Evolutionary conservation across 2,329 filamentous ascomycete species (phyloP).

Genomic region (Epichloe gansuensis): DNA sequence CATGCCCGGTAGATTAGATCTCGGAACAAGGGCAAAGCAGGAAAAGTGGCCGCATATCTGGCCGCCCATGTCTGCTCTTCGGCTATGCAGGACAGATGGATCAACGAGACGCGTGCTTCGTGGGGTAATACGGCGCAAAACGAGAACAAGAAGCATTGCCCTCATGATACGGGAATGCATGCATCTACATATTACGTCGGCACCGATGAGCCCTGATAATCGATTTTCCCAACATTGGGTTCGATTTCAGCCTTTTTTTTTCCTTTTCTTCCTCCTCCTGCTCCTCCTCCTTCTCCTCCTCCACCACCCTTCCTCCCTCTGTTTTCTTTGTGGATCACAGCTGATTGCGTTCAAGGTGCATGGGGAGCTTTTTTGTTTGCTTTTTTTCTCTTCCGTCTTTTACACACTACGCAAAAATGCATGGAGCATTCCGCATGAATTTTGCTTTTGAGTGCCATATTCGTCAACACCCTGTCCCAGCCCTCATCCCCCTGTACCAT

Average conservation of each 20-base stretch:
- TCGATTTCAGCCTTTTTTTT: too few species aligned
- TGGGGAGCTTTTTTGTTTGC: too few species aligned
- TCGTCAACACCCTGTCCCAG: not conserved
- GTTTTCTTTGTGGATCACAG: too few species aligned
- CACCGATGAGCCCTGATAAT: too few species aligned
- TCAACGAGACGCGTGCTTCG: not conserved
- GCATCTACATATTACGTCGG: not conserved
- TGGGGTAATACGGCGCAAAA: not conserved
- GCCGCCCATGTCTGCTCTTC: slow-evolving; percentile 1
- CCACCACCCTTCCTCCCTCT: too few species aligned
- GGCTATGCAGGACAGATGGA: slow-evolving; percentile 2
- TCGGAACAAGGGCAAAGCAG: not conserved
- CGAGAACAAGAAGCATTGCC: not conserved
- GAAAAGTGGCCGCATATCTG: not conserved
- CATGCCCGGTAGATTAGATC: not conserved
- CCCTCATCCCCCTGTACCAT: slow-evolving; percentile 6
- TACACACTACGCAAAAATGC: too few species aligned
- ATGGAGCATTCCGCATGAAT: not conserved
- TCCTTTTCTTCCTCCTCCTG: too few species aligned
- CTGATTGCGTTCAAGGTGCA: too few species aligned
- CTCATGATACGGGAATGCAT: not conserved
- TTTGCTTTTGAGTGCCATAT: not conserved
- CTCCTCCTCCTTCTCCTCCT: too few species aligned
- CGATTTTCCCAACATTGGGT: too few species aligned
- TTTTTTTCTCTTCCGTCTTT: too few species aligned